These are phyloP conservation scores for Oxyria digyna DNA, from an alignment of 148 eudicot genomes.

Conservation along the genomic window DNA sequence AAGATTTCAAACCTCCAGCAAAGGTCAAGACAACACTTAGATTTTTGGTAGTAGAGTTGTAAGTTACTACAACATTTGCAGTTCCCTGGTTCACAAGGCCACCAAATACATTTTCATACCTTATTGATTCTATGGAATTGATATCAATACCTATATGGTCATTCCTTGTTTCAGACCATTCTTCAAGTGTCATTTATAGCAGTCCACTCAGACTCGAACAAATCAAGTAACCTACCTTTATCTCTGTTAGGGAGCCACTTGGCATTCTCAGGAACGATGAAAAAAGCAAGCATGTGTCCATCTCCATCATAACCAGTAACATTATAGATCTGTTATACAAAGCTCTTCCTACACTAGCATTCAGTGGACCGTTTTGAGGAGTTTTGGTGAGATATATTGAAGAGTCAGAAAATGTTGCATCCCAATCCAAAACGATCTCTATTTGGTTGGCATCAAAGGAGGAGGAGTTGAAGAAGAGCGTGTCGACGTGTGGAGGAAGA, in stretches of 20 bases:
- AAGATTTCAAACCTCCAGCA: conserved; percentile 15
- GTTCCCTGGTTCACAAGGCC: conserved; percentile 27
- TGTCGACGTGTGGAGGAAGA: background rate
- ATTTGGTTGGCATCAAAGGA: background rate
- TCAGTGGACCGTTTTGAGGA: background rate
- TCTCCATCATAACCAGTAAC: background rate
- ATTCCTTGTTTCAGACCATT: conserved; percentile 34
- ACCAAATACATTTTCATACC: conserved; percentile 29
- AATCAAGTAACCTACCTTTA: conserved; percentile 35
- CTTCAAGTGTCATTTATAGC: conserved; percentile 6
- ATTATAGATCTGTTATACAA: conserved; percentile 18
- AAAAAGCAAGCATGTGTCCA: conserved; percentile 42
- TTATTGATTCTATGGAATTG: conserved; percentile 27
- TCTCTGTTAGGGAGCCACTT: conserved; percentile 19
- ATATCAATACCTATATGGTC: conserved; percentile 54
- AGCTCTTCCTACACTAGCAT: background rate
- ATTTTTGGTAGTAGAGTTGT: conserved; percentile 26
- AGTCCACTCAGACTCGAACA: conserved; percentile 36
- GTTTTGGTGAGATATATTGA: background rate
- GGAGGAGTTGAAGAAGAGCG: background rate
- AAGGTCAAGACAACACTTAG: conserved; percentile 34
- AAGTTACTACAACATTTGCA: conserved; percentile 33
- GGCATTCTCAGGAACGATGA: conserved; percentile 42
- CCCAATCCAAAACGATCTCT: background rate
- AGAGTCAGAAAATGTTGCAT: background rate